phyloP scores from a whole-genome alignment of 345 rosid species.

The Toxicodendron radicans region DNA sequence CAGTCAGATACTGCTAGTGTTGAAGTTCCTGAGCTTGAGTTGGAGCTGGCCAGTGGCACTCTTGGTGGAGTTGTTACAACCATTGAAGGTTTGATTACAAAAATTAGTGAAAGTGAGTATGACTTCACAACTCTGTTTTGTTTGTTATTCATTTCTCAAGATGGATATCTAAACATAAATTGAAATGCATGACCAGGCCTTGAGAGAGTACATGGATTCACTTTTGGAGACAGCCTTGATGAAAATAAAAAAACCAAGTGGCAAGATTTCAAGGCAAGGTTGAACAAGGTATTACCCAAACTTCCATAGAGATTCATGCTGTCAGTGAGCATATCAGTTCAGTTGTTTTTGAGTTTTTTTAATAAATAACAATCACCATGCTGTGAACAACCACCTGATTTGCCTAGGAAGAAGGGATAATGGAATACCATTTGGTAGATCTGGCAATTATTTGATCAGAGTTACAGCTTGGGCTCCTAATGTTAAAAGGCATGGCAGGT shows the following conservation, averaged over 20 bases:
- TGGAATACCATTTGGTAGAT: background rate
- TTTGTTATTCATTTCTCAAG: background rate
- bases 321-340: background rate
- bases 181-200: slow-evolving; percentile 52
- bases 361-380: background rate
- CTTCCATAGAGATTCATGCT: background rate
- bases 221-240: slow-evolving; percentile 89
- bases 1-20: slow-evolving; percentile 94
- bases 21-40: slow-evolving; percentile 76
- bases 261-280: slow-evolving; percentile 66
- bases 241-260: slow-evolving; percentile 64
- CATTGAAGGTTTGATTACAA: slow-evolving; percentile 86
- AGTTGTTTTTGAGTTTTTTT: background rate
- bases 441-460: background rate
- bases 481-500: background rate
- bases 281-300: slow-evolving; percentile 55
- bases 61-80: slow-evolving; percentile 91
- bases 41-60: slow-evolving; percentile 88
- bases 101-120: slow-evolving; percentile 91
- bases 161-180: background rate
- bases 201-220: slow-evolving; percentile 92
- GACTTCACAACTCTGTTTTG: slow-evolving; percentile 10
- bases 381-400: background rate
- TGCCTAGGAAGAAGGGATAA: background rate
- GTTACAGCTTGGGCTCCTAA: background rate